phyloP scores from a whole-genome alignment of 805 yeast species.

The Candida ascalaphidarum region DNA sequence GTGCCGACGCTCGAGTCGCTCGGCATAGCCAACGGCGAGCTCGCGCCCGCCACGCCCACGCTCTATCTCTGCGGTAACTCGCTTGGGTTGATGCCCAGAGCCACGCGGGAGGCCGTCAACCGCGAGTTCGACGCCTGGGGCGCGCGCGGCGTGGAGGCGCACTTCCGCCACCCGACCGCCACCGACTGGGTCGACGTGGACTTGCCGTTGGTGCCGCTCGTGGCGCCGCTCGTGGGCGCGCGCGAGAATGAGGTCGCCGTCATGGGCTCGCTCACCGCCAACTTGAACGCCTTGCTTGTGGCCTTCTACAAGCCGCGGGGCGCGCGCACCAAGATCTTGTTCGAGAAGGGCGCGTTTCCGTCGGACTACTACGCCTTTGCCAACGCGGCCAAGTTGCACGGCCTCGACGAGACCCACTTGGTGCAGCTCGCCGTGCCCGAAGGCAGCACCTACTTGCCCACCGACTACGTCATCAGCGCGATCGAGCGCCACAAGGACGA shows the following conservation, averaged over 20 bases:
- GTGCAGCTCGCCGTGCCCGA: slow-evolving; percentile 56
- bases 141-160: slow-evolving; percentile 74
- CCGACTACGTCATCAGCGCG: slow-evolving; percentile 50
- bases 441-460: slow-evolving; percentile 48
- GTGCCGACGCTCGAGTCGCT: slow-evolving; percentile 62
- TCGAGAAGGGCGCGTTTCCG: slow-evolving; percentile 86
- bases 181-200: slow-evolving; percentile 84
- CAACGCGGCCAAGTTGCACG: slow-evolving; percentile 60
- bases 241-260: slow-evolving; percentile 68
- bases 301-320: slow-evolving; percentile 68
- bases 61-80: slow-evolving; percentile 87
- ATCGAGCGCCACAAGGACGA: slow-evolving; percentile 52
- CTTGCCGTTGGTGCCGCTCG: slow-evolving; percentile 57
- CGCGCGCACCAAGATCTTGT: slow-evolving; percentile 57
- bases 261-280: slow-evolving; percentile 80
- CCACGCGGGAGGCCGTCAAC: slow-evolving; percentile 46
- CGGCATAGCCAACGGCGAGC: slow-evolving; percentile 30
- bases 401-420: slow-evolving; percentile 42
- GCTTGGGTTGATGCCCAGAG: slow-evolving; percentile 80
- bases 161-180: slow-evolving; percentile 58
- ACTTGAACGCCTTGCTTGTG: slow-evolving; percentile 65
- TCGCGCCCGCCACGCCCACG: slow-evolving; percentile 13
- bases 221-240: slow-evolving; percentile 77
- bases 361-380: slow-evolving; percentile 83
- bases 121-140: slow-evolving; percentile 81